These are phyloP conservation scores for Penicillium sp. DNA, from an alignment of 2,329 filamentous ascomycete species.

Conservation along the genomic window DNA sequence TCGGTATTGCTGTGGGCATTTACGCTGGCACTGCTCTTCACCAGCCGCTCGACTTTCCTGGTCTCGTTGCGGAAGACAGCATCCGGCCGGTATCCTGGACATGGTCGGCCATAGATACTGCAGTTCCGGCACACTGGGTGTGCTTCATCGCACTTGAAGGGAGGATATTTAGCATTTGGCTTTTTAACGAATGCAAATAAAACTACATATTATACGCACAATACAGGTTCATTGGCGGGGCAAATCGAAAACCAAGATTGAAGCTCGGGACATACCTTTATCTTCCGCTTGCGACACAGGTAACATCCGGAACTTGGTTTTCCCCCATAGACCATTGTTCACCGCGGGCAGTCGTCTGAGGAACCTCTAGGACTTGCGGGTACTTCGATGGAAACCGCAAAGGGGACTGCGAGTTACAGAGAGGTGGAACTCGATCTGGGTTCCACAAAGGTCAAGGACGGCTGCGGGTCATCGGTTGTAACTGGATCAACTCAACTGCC, in stretches of 20 bases:
- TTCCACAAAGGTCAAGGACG: slow-evolving; percentile 13
- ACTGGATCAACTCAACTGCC: slow-evolving; percentile 19
- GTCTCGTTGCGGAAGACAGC: slow-evolving; percentile 40
- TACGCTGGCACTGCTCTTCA: slow-evolving; percentile 22
- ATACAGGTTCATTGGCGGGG: neutral
- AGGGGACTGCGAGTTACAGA: neutral
- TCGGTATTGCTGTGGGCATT: neutral
- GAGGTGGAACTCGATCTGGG: slow-evolving; percentile 4
- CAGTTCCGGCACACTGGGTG: slow-evolving; percentile 40
- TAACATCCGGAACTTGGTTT: slow-evolving; percentile 43
- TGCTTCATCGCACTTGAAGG: slow-evolving; percentile 38
- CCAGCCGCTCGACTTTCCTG: slow-evolving; percentile 29
- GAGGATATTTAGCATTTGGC: slow-evolving; percentile 2
- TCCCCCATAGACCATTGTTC: slow-evolving; percentile 44
- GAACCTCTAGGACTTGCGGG: neutral
- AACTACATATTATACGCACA: neutral
- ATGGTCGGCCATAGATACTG: slow-evolving; percentile 36
- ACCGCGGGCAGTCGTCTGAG: neutral
- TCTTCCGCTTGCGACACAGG: slow-evolving; percentile 42
- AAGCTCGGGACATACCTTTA: slow-evolving; percentile 35
- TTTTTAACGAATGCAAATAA: neutral
- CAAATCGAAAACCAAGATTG: neutral
- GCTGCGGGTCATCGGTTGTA: slow-evolving; percentile 9
- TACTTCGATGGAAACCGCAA: neutral
- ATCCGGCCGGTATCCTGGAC: slow-evolving; percentile 40